Conservation (phyloP, 2,329 filamentous ascomycete species). For the Pseudopyricularia cyperi region DNA sequence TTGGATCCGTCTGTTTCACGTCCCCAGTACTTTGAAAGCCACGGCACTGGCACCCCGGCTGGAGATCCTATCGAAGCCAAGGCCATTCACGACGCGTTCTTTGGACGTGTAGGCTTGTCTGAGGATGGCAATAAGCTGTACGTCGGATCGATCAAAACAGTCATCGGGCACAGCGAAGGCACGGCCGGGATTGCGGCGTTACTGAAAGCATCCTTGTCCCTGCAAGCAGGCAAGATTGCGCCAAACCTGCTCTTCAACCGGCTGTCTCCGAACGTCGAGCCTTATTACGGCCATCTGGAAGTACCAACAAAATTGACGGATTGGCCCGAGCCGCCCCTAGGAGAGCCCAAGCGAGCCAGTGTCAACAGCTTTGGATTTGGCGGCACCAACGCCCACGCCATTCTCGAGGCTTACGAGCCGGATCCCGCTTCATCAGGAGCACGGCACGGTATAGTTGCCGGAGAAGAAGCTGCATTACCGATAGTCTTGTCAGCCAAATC, state of each 20-base stretch:
- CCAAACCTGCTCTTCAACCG: conserved; percentile 20
- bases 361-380: conserved; percentile 15
- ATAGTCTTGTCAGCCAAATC: background rate
- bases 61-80: conserved; percentile 40
- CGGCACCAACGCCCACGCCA: conserved; percentile 14
- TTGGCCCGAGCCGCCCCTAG: background rate
- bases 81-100: conserved; percentile 17
- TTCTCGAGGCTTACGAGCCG: conserved; percentile 7
- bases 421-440: background rate
- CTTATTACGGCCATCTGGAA: conserved; percentile 11
- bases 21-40: conserved; percentile 26
- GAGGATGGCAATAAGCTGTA: conserved; percentile 10
- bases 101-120: conserved; percentile 4
- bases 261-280: conserved; percentile 13
- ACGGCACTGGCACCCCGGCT: conserved; percentile 39
- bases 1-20: conserved; percentile 22
- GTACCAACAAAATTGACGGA: conserved; percentile 5
- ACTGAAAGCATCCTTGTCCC: conserved; percentile 12
- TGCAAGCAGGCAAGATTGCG: conserved; percentile 26
- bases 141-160: conserved; percentile 23
- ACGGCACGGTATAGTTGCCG: background rate
- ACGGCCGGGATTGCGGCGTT: conserved; percentile 20
- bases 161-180: conserved; percentile 35
- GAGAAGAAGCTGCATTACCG: conserved; percentile 6
- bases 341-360: background rate